phyloP scores from a whole-genome alignment of 805 yeast species.

The Starmerella geochares region DNA sequence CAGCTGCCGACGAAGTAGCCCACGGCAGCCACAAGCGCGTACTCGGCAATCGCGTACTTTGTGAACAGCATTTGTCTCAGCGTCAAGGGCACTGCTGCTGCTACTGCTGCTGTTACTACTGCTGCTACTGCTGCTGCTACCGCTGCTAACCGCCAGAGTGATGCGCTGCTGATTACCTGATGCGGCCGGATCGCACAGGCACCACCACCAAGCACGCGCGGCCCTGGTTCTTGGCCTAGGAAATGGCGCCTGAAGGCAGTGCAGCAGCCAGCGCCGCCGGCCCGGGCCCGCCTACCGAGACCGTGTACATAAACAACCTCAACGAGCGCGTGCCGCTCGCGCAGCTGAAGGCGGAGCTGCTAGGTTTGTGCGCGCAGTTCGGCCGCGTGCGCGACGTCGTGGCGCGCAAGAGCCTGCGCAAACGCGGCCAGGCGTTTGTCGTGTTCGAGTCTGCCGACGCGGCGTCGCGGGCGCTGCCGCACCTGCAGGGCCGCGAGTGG shows the following conservation, averaged over 20 bases:
- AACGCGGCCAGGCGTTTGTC: slow-evolving; percentile 78
- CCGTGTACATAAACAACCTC: slow-evolving; percentile 57
- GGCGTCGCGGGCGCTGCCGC: slow-evolving; percentile 39
- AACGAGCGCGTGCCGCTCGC: slow-evolving; percentile 56
- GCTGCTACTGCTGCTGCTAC: too few species aligned
- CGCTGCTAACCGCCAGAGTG: too few species aligned
- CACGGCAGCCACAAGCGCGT: neutral
- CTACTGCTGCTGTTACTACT: too few species aligned
- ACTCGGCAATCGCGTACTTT: neutral
- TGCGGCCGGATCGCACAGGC: neutral
- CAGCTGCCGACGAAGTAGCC: slow-evolving; percentile 9
- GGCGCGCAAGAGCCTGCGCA: slow-evolving; percentile 50
- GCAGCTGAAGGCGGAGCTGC: slow-evolving; percentile 40
- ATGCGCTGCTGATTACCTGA: slow-evolving; percentile 2
- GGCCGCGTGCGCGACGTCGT: slow-evolving; percentile 44
- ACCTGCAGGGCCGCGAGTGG: slow-evolving; percentile 35
- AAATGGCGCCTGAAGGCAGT: neutral
- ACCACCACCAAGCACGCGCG: neutral
- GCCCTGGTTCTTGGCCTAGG: too few species aligned
- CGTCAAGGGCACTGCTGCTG: too few species aligned
- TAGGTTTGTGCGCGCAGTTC: slow-evolving; percentile 36
- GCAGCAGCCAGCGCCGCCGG: neutral
- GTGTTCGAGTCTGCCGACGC: slow-evolving; percentile 39
- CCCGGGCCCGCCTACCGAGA: neutral
- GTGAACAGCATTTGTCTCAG: neutral